Evolutionary conservation across 495 filamentous ascomycete genomes (phyloP), one percentile per base, ranked within the genome.

Genomic region (Hypoxylon intermedium): DNA sequence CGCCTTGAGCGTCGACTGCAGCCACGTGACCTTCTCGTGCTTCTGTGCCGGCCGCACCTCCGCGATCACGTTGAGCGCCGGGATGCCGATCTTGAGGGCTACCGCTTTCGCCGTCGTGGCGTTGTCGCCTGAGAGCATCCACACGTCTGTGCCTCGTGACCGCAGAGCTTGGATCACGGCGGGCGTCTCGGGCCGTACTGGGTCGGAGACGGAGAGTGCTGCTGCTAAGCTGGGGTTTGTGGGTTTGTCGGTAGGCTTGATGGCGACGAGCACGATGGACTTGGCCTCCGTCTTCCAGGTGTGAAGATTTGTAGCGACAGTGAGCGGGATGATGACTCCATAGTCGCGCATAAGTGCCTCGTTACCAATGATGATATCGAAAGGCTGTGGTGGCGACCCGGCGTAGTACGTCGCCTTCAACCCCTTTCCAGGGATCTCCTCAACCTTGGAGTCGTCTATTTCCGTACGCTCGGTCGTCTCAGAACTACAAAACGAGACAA

Each of bases 71-170:
- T 93, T 89, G 41, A 79, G 73, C 0, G 75, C 63, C 0, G 87
- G 82, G 61, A 98, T 97, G 13, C 89, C 89, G 18, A 97, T 76
- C 71, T 85, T 83, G 2, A 78, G 73, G 1, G 89, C 93, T n/a
- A 97, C 79, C 12, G 89, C 89, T 24, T 82, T 79, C n/a, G 90
- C 81, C 2, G 93, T 92, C 18, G 75, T 83, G 1, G 81, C 80
- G 59, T 89, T 89, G 72, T 98, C 93, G 12, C 93, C 93, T 2
- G 92, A 94, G 38, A 96, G 87, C 91, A 98, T 96, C 84, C 87
- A 97, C 20, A 96, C 89, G 2, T 83, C 79, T 48, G 90, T 86
- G 53, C 82, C 82, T 20, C 80, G 82, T 18, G 82, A 72, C 50
- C 85, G 82, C 5, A 98, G 85, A n/a, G 86, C 76, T 5, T 73